phyloP scores from a whole-genome alignment of 129 eudicot species.

The Saposhnikovia divaricata region DNA sequence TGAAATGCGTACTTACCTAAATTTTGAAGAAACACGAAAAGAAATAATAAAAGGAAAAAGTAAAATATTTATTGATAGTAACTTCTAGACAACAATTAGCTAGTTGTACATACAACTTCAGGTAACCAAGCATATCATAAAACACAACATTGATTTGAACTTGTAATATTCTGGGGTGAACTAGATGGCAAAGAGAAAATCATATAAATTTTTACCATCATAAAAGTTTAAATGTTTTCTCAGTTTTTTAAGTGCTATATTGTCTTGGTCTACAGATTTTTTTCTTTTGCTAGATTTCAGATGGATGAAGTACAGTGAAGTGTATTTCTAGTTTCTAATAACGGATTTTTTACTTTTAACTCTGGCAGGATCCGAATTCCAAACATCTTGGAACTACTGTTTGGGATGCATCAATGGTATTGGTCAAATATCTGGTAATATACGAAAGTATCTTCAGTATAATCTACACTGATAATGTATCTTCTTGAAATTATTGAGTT shows the following conservation, averaged over 20 bases:
- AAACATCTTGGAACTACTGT: conserved; percentile 96
- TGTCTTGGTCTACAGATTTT: not conserved
- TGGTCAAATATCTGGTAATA: conserved; percentile 81
- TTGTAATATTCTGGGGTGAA: not conserved
- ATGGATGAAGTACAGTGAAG: not conserved
- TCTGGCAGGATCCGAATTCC: conserved; percentile 83
- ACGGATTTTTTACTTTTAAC: not conserved
- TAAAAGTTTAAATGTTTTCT: not conserved
- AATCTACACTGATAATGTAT: not conserved
- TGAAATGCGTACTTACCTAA: not conserved
- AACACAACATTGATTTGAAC: not conserved
- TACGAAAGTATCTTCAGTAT: not conserved
- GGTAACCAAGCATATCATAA: not conserved
- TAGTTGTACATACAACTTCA: not conserved
- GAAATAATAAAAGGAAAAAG: not conserved
- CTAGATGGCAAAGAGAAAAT: not conserved
- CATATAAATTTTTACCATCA: not conserved
- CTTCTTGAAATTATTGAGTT: not conserved
- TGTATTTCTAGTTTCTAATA: not conserved
- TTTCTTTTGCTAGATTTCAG: not conserved
- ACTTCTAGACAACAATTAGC: not conserved
- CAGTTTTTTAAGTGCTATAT: not conserved
- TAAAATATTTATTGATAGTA: not conserved
- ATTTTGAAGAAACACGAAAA: not conserved
- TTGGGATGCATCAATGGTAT: conserved; percentile 98